phyloP scores from a whole-genome alignment of 345 rosid species.

The Gossypium longicalyx region DNA sequence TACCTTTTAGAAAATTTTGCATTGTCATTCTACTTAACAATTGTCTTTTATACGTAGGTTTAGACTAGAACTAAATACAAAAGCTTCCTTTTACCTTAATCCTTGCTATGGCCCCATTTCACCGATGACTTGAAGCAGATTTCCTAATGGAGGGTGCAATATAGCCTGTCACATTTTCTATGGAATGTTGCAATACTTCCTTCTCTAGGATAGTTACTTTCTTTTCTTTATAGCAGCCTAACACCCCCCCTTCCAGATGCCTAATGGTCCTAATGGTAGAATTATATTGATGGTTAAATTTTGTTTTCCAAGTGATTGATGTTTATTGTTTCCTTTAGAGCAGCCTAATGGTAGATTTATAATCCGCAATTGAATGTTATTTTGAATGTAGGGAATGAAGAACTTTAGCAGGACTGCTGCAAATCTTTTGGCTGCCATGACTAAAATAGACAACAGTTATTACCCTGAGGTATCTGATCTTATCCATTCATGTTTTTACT shows the following conservation, averaged over 20 bases:
- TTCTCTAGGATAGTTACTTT: neutral
- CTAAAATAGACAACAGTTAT: constrained; percentile 78
- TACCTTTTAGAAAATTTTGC: neutral
- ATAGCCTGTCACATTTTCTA: neutral
- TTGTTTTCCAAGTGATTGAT: neutral
- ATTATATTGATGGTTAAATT: too few species aligned
- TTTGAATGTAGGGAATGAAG: constrained; percentile 70
- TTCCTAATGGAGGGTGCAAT: neutral
- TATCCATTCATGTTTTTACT: constrained; percentile 3
- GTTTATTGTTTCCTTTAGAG: neutral
- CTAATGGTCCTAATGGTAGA: neutral
- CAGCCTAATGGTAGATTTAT: constrained; percentile 21
- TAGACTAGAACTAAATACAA: neutral
- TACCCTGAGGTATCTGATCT: constrained; percentile 81
- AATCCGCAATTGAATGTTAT: constrained; percentile 1
- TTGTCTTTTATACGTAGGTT: neutral
- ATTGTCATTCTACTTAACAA: neutral
- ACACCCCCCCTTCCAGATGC: too few species aligned
- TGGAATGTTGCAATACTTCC: neutral
- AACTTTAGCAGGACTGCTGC: constrained; percentile 82
- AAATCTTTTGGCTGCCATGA: constrained; percentile 71
- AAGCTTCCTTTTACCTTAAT: neutral
- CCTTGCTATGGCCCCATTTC: neutral
- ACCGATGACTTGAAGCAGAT: neutral
- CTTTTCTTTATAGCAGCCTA: neutral